A percentile compares a stretch with the other conserved stretches of the same genome.
phyloP scores from a whole-genome alignment of 306 rosid species.

The Vigna unguiculata region DNA sequence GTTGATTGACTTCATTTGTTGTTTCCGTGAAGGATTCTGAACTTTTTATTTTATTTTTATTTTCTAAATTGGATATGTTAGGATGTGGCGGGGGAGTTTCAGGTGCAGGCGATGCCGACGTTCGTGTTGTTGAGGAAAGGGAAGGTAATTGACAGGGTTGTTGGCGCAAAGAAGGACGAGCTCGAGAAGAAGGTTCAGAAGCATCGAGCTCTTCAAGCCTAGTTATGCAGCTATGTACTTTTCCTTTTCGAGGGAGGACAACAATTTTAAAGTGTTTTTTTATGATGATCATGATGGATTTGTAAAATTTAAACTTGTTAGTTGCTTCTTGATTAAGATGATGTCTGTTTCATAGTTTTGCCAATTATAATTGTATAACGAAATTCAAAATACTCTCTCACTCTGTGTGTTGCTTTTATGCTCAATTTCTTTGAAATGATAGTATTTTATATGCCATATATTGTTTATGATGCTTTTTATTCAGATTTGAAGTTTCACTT shows the following conservation, averaged over 20 bases:
- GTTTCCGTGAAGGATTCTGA: neutral
- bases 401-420: neutral
- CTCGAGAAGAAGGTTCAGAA: slow-evolving; percentile 67
- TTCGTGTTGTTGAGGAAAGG: slow-evolving; percentile 79
- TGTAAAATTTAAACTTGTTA: slow-evolving; percentile 15
- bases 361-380: neutral
- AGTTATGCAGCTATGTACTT: slow-evolving; percentile 8
- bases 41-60: neutral
- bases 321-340: neutral
- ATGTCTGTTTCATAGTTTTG: neutral
- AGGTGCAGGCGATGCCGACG: slow-evolving; percentile 90
- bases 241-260: neutral
- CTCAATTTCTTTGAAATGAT: neutral
- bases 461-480: neutral
- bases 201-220: slow-evolving; percentile 7
- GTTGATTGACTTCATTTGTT: neutral
- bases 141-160: slow-evolving; percentile 66
- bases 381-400: neutral
- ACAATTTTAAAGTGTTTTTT: too few relatives aligned
- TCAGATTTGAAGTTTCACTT: too few relatives aligned
- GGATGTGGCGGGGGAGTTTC: slow-evolving; percentile 76
- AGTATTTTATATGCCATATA: neutral
- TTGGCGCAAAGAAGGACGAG: slow-evolving; percentile 85
- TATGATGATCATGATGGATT: neutral
- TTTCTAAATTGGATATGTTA: neutral